Conservation (phyloP, 306 rosid species). For the Fragaria nilgerrensis region DNA sequence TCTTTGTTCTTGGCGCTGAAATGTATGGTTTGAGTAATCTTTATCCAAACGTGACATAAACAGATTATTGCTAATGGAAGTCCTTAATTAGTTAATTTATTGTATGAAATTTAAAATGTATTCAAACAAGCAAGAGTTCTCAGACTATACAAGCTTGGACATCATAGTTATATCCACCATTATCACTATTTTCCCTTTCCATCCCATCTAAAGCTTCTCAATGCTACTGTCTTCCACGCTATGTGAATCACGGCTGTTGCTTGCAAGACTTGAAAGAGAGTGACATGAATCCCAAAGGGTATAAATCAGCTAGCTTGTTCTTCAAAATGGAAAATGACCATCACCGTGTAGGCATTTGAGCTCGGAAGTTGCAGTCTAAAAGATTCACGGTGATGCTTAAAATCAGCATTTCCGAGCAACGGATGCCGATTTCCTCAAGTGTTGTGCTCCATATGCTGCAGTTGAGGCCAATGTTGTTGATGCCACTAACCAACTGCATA, state of each 20-base stretch:
- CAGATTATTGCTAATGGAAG: too few relatives aligned
- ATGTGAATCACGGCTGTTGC: background rate
- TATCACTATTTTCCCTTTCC: background rate
- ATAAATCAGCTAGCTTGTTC: background rate
- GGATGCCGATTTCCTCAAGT: slow-evolving; percentile 40
- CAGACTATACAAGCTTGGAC: background rate
- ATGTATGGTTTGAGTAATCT: too few relatives aligned
- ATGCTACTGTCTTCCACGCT: background rate
- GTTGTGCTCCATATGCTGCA: slow-evolving; percentile 62
- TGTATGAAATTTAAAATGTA: background rate
- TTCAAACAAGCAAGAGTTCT: background rate
- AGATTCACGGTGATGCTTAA: background rate
- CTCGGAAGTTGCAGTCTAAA: background rate
- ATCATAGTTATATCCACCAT: background rate
- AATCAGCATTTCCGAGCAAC: background rate
- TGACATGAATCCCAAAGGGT: background rate
- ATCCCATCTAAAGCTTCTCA: background rate
- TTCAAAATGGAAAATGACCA: background rate
- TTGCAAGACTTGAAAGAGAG: background rate
- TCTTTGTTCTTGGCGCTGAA: too few relatives aligned
- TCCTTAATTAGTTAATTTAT: too few relatives aligned
- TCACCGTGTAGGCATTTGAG: background rate
- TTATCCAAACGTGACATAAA: too few relatives aligned
- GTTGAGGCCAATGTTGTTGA: slow-evolving; percentile 69
- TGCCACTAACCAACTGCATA: slow-evolving; percentile 87